Evolutionary conservation across 306 rosid genomes (phyloP), one percentile per base, ranked within the genome.

Genomic region (Clitoria ternatea): DNA sequence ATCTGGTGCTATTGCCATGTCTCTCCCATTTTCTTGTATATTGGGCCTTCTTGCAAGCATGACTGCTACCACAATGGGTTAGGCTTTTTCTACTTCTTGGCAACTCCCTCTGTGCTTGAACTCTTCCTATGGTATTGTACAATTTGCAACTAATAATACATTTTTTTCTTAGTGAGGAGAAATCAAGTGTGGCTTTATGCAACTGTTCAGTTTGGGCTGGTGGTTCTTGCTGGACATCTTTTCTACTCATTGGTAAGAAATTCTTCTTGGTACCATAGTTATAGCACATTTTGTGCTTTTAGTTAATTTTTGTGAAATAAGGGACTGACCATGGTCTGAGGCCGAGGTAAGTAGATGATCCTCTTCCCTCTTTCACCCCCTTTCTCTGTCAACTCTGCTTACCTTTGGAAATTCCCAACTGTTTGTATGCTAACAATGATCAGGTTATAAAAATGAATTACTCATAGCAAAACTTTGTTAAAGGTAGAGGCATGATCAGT

Each of bases 51-150:
- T 89, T 76, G 89, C 94, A 75, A 87, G 94, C 75, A 82, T 92
- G 88, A 75, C 97, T 24, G 72, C 97, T 45, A 79, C 86, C 37
- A 85, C 96, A 61, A 92, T 89, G 92, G 96, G 97, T 89, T 72
- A 17, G 79, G 19, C 37, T 65, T 75, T 33, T 61, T 72, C 32
- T 40, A 72, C 33, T 55, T 20, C 49, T 32, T 1, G 47, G 57
- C 55, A 62, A 49, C 40, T 7, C 18, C n/a, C n/a, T 66, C 9
- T 35, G 54, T 32, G 27, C 66, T 61, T 73, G 50, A 62, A 72
- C 24, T 23, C 32, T 3, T 50, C 53, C 50, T 61, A 37, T 14
- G 12, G 7, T 27, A 15, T 55, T 54, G 10, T 48, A 7, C 29
- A 57, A 7, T 36, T 23, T 22, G 56, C 47, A 14, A 77, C 64